Percentiles rank a stretch among this genome's conserved stretches.
Conservation (phyloP, 768 basidiomycete genomes). For the Boletus edulis region DNA sequence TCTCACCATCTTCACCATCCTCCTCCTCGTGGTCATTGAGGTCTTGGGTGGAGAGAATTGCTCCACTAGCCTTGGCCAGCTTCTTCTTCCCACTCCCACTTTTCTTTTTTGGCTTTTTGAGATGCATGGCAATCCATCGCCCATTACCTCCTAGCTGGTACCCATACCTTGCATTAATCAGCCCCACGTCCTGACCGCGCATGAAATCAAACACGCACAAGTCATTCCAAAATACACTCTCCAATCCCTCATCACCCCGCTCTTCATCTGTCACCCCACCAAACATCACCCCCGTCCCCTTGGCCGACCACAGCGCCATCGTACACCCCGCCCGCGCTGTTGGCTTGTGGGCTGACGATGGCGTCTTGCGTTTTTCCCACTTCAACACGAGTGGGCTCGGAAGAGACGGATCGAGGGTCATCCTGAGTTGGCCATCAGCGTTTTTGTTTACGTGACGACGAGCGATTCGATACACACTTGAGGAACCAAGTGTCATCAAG, state of each 20-base stretch:
- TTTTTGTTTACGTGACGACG: neutral
- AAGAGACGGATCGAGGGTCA: conserved; percentile 29
- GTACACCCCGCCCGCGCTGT: conserved; percentile 77
- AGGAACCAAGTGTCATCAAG: conserved; percentile 91
- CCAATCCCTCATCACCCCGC: conserved; percentile 75
- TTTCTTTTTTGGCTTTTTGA: conserved; percentile 61
- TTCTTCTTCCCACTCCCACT: conserved; percentile 44
- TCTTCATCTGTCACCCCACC: conserved; percentile 91
- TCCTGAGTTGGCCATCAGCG: conserved; percentile 19
- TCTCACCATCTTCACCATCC: conserved; percentile 18
- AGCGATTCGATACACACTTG: conserved; percentile 41
- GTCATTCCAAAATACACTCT: conserved; percentile 87
- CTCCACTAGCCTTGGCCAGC: conserved; percentile 3
- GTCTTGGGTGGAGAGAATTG: neutral
- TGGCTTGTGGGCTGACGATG: conserved; percentile 55
- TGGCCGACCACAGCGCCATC: conserved; percentile 76
- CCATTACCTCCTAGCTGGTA: conserved; percentile 77
- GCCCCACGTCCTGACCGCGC: neutral
- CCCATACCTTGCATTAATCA: conserved; percentile 57
- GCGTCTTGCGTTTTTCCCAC: conserved; percentile 86
- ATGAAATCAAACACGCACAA: conserved; percentile 35
- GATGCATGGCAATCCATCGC: conserved; percentile 72
- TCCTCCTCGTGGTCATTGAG: conserved; percentile 9
- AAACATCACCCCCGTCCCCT: conserved; percentile 73
- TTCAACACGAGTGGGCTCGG: conserved; percentile 49